Conservation (phyloP, 495 filamentous ascomycete species). For the Schizothecium vesticola region DNA sequence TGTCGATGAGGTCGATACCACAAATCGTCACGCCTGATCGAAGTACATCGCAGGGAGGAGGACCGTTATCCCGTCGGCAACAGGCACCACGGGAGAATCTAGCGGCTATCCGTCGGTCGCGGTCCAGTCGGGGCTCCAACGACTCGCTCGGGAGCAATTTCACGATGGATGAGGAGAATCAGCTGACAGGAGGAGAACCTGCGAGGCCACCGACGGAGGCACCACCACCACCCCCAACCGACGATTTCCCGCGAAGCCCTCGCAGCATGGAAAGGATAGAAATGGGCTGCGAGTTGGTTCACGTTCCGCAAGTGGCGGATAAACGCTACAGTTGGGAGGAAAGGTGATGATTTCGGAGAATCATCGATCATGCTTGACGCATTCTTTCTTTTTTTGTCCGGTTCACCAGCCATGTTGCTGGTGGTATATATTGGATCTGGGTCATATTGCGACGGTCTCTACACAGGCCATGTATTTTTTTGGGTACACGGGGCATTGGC, state of each 20-base stretch:
- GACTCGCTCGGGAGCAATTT: constrained; percentile 48
- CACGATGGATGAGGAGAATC: constrained; percentile 43
- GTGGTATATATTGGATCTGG: constrained; percentile 7
- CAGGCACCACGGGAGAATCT: background rate
- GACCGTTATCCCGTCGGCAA: constrained; percentile 4
- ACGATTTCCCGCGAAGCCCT: constrained; percentile 26
- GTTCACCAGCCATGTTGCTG: background rate
- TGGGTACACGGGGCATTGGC: background rate
- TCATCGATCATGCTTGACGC: constrained; percentile 11
- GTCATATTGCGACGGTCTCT: background rate
- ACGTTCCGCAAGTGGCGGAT: constrained; percentile 47
- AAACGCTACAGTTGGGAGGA: constrained; percentile 49
- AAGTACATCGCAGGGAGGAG: constrained; percentile 12
- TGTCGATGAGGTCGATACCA: constrained; percentile 22
- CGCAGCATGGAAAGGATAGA: constrained; percentile 37
- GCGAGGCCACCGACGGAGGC: constrained; percentile 4
- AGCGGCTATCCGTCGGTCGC: constrained; percentile 17
- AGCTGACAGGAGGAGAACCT: constrained; percentile 15
- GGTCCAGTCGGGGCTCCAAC: constrained; percentile 28
- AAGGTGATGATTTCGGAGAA: background rate
- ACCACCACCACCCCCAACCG: constrained; percentile 1
- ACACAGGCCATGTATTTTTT: background rate
- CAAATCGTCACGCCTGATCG: constrained; percentile 32
- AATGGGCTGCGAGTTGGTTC: constrained; percentile 40
- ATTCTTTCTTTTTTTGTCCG: background rate